Conservation (phyloP, 164 flowering plant species). For the Echeveria elegans region DNA sequence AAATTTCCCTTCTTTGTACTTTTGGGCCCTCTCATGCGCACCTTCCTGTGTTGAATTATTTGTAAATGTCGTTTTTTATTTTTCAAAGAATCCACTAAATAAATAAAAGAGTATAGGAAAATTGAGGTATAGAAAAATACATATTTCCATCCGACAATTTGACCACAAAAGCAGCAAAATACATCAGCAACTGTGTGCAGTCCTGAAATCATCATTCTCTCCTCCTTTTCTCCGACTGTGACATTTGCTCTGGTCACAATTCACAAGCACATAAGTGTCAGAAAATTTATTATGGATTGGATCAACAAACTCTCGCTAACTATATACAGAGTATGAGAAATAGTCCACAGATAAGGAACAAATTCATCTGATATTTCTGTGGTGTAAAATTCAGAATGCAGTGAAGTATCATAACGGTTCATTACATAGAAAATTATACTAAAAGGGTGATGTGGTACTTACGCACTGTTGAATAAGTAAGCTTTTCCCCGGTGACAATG, state of each 20-base stretch:
- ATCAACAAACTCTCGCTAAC: too few species aligned
- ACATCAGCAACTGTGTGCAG: constrained; percentile 81
- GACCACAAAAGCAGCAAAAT: constrained; percentile 16
- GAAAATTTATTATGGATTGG: too few species aligned
- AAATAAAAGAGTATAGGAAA: not conserved
- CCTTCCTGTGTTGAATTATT: constrained; percentile 29
- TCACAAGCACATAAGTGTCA: not conserved
- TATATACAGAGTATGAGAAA: not conserved
- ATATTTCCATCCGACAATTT: not conserved
- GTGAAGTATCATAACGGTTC: not conserved
- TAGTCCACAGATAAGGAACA: not conserved
- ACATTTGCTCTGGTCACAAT: constrained; percentile 43
- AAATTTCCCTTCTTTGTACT: not conserved
- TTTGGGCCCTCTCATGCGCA: not conserved
- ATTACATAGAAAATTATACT: not conserved
- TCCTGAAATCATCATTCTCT: constrained; percentile 77
- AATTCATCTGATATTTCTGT: too few species aligned
- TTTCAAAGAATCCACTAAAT: too few species aligned
- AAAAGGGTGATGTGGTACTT: constrained; percentile 15
- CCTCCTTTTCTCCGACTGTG: constrained; percentile 50
- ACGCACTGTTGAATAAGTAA: constrained; percentile 65
- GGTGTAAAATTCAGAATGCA: not conserved
- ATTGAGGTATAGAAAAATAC: constrained; percentile 12
- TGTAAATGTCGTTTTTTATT: not conserved
- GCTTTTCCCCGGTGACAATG: constrained; percentile 72